Base-by-base conservation (phyloP, 2,329 filamentous ascomycete genomes). In the Sporothrix mexicana region DNA sequence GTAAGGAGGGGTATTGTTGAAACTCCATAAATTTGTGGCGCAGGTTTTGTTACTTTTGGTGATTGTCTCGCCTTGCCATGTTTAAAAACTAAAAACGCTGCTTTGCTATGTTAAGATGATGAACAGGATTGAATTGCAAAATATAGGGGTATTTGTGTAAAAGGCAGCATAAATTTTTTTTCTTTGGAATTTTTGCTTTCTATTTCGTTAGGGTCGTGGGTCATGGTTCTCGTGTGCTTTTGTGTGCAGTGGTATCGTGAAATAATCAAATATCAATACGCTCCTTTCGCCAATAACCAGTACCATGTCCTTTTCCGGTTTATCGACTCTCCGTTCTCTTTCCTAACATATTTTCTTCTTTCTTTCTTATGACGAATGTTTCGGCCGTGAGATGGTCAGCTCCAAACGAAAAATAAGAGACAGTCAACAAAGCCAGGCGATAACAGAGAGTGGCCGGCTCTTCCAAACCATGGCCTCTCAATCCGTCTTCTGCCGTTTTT, bases 151-250 rank as follows among this genome's bases (percentile, higher is more conserved):
- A 67, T 67, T 68, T 25, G 41, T 25, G 5, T 36, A 10, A 4
- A 17, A 2, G 15, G n/a, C n/a, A n/a, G n/a, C n/a, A n/a, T n/a
- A n/a, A n/a, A n/a, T 41, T 17, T 66, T 30, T 36, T 41, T 68
- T 55, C 51, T 30, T 36, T 15, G 17, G 30, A 15, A 10, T 8
- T 51, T 51, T 51, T 8, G 5, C 12, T 49, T 30, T 67, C 47
- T 67, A 67, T 51, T 2, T 68, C 47, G 8, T 68, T 20, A 43
- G 45, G 12, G 61, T 66, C 61, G 23, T 66, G 61, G 47, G 15
- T 68, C 66, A 53, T 55, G 15, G 66, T 68, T 53, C 66, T 68
- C 66, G 47, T 68, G 47, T 68, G 25, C 66, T 53, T 68, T 30
- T 17, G 13, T 13, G 62, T 49, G 23, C 43, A 15, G 23, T 49